Evolutionary conservation across 371 early-diverging fungal species (phyloP).

Genomic region (Dichotomocladium elegans): DNA sequence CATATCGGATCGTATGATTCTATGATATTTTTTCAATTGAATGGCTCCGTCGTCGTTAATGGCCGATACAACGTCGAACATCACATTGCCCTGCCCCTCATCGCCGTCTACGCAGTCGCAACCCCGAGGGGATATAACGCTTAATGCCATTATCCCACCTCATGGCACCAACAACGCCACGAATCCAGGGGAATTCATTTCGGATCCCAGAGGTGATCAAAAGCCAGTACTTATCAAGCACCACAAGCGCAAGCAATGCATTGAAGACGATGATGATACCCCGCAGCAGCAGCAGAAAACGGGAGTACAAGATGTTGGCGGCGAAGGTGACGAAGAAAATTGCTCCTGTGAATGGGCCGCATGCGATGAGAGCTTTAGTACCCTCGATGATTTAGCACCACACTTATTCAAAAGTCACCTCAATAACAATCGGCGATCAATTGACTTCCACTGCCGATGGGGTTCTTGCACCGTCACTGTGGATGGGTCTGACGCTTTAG

Average conservation of each 20-base stretch:
- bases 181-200: too few relatives aligned
- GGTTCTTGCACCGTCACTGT: conserved; percentile 61
- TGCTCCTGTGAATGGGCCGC: conserved; percentile 75
- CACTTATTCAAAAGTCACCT: conserved; percentile 79
- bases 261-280: not conserved
- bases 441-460: conserved; percentile 70
- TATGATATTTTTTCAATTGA: not conserved
- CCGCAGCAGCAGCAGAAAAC: conserved; percentile 1
- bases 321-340: not conserved
- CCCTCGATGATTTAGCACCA: conserved; percentile 73
- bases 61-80: not conserved
- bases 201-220: too few relatives aligned
- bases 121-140: too few relatives aligned
- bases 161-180: too few relatives aligned
- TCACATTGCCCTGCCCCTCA: not conserved
- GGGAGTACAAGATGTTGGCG: not conserved
- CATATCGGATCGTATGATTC: not conserved
- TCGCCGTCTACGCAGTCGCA: too few relatives aligned
- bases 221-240: too few relatives aligned
- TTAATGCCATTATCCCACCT: too few relatives aligned
- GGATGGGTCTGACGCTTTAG: conserved; percentile 53
- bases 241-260: conserved; percentile 1
- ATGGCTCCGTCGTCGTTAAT: not conserved
- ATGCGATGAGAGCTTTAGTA: conserved; percentile 71
- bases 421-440: conserved; percentile 40